Evolutionary conservation across 306 rosid genomes (phyloP).

Genomic region (Vigna reflexopilosa): DNA sequence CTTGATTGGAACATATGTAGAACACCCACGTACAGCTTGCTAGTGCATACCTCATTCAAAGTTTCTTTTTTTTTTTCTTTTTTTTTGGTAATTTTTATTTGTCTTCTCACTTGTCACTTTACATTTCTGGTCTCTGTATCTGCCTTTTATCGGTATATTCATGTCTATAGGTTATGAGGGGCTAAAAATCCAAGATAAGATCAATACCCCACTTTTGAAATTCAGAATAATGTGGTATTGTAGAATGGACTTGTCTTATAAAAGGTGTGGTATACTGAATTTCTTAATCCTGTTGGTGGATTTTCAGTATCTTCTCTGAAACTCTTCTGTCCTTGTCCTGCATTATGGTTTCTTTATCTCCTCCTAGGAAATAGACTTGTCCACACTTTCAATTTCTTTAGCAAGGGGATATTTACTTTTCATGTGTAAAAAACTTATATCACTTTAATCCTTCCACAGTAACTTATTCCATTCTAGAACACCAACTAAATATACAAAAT

Average conservation of each 20-base stretch:
- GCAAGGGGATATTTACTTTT: slow-evolving; percentile 11
- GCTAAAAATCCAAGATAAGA: slow-evolving; percentile 54
- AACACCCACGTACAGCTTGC: slow-evolving; percentile 53
- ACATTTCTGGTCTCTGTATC: slow-evolving; percentile 48
- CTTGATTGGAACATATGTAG: slow-evolving; percentile 60
- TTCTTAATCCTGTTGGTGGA: slow-evolving; percentile 48
- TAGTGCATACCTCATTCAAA: slow-evolving; percentile 50
- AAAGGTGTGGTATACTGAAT: slow-evolving; percentile 60
- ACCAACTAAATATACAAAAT: neutral
- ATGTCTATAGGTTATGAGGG: slow-evolving; percentile 42
- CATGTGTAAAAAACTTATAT: neutral
- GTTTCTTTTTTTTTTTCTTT: slow-evolving; percentile 34
- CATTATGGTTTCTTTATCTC: slow-evolving; percentile 42
- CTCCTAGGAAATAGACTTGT: slow-evolving; percentile 38
- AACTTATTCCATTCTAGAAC: slow-evolving; percentile 7
- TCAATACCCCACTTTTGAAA: slow-evolving; percentile 49
- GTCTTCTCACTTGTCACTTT: slow-evolving; percentile 52
- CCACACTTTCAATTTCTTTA: slow-evolving; percentile 41
- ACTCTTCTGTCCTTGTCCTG: slow-evolving; percentile 49
- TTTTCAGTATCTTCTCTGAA: slow-evolving; percentile 48
- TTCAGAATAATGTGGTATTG: slow-evolving; percentile 45
- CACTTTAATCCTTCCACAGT: neutral
- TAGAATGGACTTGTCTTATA: slow-evolving; percentile 59
- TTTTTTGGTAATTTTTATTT: slow-evolving; percentile 39
- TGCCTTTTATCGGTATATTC: slow-evolving; percentile 49